Base-by-base conservation (phyloP, 2,329 filamentous ascomycete genomes). In the Botrytis hyacinthi region DNA sequence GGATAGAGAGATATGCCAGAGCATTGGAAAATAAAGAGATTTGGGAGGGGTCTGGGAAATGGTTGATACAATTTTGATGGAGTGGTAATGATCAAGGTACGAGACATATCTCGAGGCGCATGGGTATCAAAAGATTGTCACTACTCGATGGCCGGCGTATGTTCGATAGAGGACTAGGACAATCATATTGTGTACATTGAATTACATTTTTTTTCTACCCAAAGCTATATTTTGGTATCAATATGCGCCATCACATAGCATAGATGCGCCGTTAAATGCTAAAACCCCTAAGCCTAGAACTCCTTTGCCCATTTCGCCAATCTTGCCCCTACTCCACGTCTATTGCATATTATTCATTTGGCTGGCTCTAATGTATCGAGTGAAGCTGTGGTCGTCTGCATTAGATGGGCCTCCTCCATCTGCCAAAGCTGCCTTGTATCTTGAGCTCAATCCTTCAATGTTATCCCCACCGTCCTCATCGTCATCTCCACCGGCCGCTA, bases 351-450 rank as follows among this genome's bases (percentile, higher is more conserved):
- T 69, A 10, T 78, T 79, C 78, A 81, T 79, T 73, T 80, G 80
- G 77, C 79, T 81, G 66, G 80, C 73, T 72, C 76, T 73, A 35
- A 81, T 76, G 77, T 81, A 81, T 71, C 80, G 76, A 35, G 80
- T 76, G 68, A 81, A 81, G 74, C 80, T 81, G 69, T 81, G 76
- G 72, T 81, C 80, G 32, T 81, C 80, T 61, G 74, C 73, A 57
- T 71, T 77, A 62, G 73, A 66, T 85, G 81, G 83, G 32, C 77
- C 80, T 61, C 81, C 82, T 35, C 88, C 88, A 20, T 89, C 88
- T 54, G 86, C 85, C 79, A 97, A 85, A 0, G 94, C 93, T 61
- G 93, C 88, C 80, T 92, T 87, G 81, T 98, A 98, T 76, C 94
- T 86, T 68, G 89, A 85, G 80, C 93, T 90, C 65, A 97, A 85